Evolutionary conservation across 495 filamentous ascomycete genomes (phyloP).

Genomic region (Pyronema domesticum): DNA sequence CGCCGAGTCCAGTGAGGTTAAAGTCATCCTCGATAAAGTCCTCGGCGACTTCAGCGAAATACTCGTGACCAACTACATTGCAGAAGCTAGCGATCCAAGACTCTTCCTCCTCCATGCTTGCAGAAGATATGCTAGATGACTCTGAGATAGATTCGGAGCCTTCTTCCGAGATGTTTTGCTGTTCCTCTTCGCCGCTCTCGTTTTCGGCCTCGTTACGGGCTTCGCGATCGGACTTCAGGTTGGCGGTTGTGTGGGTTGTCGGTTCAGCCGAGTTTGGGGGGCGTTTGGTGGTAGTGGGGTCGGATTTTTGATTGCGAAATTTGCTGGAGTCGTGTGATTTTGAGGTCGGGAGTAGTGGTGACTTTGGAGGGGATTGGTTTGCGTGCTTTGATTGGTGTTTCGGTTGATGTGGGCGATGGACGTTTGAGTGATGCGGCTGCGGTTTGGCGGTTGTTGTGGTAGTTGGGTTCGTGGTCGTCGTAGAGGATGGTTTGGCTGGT

Average conservation of each 20-base stretch:
- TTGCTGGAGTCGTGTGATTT: neutral
- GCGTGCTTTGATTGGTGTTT: neutral
- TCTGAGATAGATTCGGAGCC: conserved; percentile 6
- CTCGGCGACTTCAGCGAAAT: conserved; percentile 95
- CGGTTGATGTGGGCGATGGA: neutral
- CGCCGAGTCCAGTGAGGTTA: conserved; percentile 87
- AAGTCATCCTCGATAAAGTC: conserved; percentile 99
- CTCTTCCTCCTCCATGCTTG: conserved; percentile 22
- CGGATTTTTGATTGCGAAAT: neutral
- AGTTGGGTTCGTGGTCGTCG: neutral
- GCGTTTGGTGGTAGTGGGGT: neutral
- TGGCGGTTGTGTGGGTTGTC: neutral
- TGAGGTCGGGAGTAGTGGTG: neutral
- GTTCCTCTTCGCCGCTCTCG: neutral
- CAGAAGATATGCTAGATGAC: conserved; percentile 3
- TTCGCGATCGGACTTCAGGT: neutral
- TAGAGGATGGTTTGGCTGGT: neutral
- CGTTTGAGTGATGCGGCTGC: neutral
- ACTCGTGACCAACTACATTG: conserved; percentile 86
- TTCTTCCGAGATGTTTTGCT: conserved; percentile 1
- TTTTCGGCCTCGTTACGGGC: neutral
- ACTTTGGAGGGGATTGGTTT: neutral
- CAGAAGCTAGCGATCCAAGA: conserved; percentile 92
- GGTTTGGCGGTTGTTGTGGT: neutral
- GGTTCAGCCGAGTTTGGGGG: neutral